Evolutionary conservation across 176 grass and related monocot species (phyloP).

Genomic region (Neostapfia colusana): DNA sequence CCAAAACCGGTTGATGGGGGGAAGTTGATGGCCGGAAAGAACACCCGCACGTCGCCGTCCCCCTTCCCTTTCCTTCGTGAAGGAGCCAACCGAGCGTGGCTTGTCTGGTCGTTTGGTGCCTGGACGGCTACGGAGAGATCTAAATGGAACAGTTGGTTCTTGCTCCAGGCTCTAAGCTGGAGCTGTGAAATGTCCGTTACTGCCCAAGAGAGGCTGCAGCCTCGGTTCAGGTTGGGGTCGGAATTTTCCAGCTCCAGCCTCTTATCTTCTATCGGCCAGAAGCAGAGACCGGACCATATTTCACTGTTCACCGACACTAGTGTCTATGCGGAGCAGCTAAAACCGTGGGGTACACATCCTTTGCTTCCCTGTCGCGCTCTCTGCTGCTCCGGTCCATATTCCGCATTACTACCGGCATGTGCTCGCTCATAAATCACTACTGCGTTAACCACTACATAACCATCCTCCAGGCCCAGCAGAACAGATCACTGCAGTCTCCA

Average conservation of each 20-base stretch:
- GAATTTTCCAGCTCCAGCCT: background rate
- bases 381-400: slow-evolving; percentile 37
- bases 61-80: background rate
- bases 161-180: background rate
- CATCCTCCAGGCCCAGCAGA: background rate
- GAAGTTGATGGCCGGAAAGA: background rate
- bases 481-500: background rate
- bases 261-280: background rate
- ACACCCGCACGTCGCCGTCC: slow-evolving; percentile 29
- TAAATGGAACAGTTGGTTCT: background rate
- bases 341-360: slow-evolving; percentile 9
- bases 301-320: background rate
- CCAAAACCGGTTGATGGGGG: slow-evolving; percentile 9
- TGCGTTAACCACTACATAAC: background rate
- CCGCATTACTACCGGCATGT: slow-evolving; percentile 32
- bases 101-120: background rate
- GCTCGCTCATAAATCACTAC: background rate
- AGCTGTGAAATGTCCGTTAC: background rate
- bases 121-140: background rate
- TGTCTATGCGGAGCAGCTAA: background rate
- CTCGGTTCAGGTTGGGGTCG: background rate
- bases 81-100: background rate
- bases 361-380: slow-evolving; percentile 31
- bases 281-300: background rate
- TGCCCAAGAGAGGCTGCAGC: background rate